Percentiles rank a stretch among this genome's conserved stretches.
Conservation (phyloP, 306 rosid species). For the Glycine soja region DNA sequence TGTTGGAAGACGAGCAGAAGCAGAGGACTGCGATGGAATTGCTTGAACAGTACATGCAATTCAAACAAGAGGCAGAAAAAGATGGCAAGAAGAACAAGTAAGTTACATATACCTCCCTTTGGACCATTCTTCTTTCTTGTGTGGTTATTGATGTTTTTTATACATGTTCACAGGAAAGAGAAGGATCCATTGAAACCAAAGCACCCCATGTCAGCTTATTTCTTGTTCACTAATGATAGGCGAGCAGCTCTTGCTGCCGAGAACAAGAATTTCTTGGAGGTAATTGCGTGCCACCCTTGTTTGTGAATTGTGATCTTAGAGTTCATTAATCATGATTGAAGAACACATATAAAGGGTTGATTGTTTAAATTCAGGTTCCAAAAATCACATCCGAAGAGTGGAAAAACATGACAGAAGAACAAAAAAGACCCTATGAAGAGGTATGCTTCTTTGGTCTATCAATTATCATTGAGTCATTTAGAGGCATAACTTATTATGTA, state of each 20-base stretch:
- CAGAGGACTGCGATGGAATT: constrained; percentile 89
- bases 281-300: constrained; percentile 25
- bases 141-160: constrained; percentile 11
- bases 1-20: constrained; percentile 84
- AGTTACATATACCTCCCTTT: too few relatives aligned
- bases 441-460: constrained; percentile 40
- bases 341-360: background rate
- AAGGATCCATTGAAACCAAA: constrained; percentile 95
- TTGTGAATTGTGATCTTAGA: background rate
- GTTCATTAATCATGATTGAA: background rate
- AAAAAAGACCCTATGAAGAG: constrained; percentile 82
- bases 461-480: background rate
- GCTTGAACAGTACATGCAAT: constrained; percentile 89
- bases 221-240: constrained; percentile 78
- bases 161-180: constrained; percentile 65
- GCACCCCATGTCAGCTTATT: constrained; percentile 86
- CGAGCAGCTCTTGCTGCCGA: constrained; percentile 67
- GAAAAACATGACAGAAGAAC: constrained; percentile 78
- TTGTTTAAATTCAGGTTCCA: constrained; percentile 54
- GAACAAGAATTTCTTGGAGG: constrained; percentile 71
- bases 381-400: constrained; percentile 87
- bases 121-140: too few relatives aligned
- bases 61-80: constrained; percentile 75
- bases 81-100: constrained; percentile 73
- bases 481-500: constrained; percentile 2